phyloP scores from a whole-genome alignment of 176 grass and related monocot genomes.

The Melocanna baccifera region DNA sequence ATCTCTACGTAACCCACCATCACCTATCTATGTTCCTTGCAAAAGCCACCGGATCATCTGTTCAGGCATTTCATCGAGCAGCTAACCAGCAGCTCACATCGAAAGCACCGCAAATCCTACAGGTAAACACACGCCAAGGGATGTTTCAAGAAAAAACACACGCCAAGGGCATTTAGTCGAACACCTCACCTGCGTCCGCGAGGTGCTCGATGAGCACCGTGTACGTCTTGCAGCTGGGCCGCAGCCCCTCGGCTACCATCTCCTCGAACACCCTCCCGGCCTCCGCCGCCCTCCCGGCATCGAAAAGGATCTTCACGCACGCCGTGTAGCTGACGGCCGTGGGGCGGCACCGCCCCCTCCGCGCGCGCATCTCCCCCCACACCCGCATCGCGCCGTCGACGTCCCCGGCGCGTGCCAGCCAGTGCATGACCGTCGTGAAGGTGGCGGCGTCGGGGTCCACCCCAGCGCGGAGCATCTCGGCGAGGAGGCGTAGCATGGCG shows the following conservation, averaged over 20 bases:
- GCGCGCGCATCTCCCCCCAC: conserved; percentile 63
- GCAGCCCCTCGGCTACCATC: conserved; percentile 59
- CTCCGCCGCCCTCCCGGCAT: conserved; percentile 46
- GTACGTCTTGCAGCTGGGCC: conserved; percentile 66
- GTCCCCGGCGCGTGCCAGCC: conserved; percentile 44
- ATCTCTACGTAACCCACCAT: not conserved
- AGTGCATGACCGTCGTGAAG: too few species aligned
- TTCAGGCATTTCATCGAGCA: not conserved
- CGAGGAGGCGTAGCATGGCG: conserved; percentile 13
- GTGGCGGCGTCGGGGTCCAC: too few species aligned
- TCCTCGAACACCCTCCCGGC: conserved; percentile 48
- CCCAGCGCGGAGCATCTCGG: too few species aligned
- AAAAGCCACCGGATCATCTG: too few species aligned
- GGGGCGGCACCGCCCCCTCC: conserved; percentile 34
- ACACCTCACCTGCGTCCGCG: conserved; percentile 50
- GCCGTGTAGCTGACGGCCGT: conserved; percentile 75
- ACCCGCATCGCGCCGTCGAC: conserved; percentile 51
- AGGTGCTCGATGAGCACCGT: conserved; percentile 78
- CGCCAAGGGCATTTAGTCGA: conserved; percentile 19
- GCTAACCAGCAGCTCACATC: not conserved
- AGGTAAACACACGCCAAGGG: not conserved
- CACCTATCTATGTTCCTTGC: not conserved
- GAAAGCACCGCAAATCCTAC: not conserved
- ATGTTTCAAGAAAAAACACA: not conserved
- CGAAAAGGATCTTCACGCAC: conserved; percentile 62